These are phyloP conservation scores for Colletotrichum destructivum DNA, from an alignment of 2,329 filamentous ascomycete species.

Conservation along the genomic window DNA sequence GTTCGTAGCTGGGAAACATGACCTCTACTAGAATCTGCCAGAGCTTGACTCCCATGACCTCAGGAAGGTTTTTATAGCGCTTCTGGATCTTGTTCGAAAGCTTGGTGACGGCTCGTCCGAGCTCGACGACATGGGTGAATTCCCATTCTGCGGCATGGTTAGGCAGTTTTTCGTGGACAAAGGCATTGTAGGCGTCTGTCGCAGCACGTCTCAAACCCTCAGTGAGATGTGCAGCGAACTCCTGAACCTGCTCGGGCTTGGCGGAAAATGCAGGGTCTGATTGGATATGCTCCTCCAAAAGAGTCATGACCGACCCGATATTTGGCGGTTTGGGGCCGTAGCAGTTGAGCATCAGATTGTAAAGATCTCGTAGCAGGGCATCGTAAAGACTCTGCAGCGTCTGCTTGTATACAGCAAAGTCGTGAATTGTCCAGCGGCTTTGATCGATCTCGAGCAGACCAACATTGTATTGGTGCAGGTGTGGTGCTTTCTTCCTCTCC, in stretches of 20 bases:
- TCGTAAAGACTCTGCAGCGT: slow-evolving; percentile 84
- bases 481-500: slow-evolving; percentile 75
- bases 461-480: slow-evolving; percentile 66
- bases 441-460: slow-evolving; percentile 70
- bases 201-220: slow-evolving; percentile 82
- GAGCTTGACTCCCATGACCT: slow-evolving; percentile 82
- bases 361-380: slow-evolving; percentile 87
- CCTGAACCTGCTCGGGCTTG: slow-evolving; percentile 77
- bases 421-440: slow-evolving; percentile 77
- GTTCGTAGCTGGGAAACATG: slow-evolving; percentile 90
- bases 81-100: slow-evolving; percentile 92
- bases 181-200: slow-evolving; percentile 82
- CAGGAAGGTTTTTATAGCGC: slow-evolving; percentile 88
- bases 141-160: slow-evolving; percentile 88
- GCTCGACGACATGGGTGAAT: slow-evolving; percentile 89
- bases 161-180: slow-evolving; percentile 86
- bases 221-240: slow-evolving; percentile 81
- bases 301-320: slow-evolving; percentile 83
- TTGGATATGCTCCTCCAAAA: slow-evolving; percentile 87
- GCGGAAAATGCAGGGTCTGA: slow-evolving; percentile 82
- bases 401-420: slow-evolving; percentile 81
- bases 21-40: slow-evolving; percentile 83
- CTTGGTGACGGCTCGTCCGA: slow-evolving; percentile 88
- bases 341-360: slow-evolving; percentile 87
- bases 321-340: slow-evolving; percentile 91